phyloP scores from a whole-genome alignment of 2,329 filamentous ascomycete genomes.

The Alternaria solani region DNA sequence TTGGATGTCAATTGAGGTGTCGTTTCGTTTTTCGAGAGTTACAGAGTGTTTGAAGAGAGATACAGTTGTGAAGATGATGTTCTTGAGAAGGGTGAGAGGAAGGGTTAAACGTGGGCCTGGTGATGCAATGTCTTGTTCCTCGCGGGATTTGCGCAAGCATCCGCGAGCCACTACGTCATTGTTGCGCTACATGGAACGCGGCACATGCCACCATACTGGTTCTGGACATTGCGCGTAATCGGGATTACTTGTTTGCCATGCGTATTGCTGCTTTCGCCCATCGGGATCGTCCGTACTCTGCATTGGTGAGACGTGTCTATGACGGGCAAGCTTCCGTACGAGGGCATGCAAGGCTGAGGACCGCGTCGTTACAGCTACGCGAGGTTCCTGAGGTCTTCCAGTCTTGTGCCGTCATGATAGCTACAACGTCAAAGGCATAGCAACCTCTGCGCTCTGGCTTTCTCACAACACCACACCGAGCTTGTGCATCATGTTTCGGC shows the following conservation, averaged over 20 bases:
- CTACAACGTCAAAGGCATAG: not conserved
- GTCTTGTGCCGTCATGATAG: not conserved
- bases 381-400: too few species aligned
- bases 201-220: not conserved
- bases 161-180: constrained; percentile 15
- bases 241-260: constrained; percentile 9
- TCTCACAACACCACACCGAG: not conserved
- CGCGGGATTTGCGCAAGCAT: constrained; percentile 17
- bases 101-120: constrained; percentile 6
- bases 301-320: not conserved
- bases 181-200: constrained; percentile 10
- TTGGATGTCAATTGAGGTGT: not conserved
- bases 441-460: not conserved
- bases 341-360: not conserved
- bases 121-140: constrained; percentile 12
- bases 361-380: not conserved
- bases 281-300: not conserved
- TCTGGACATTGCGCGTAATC: constrained; percentile 2
- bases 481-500: constrained; percentile 2
- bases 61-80: not conserved
- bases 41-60: not conserved
- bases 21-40: not conserved
- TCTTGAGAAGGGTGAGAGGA: constrained; percentile 1
- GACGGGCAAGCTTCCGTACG: not conserved
- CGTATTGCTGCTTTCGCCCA: not conserved